A percentile compares a stretch with the other conserved stretches of the same genome.
Conservation (phyloP, 306 rosid genomes). For the Cicer yamashitae region DNA sequence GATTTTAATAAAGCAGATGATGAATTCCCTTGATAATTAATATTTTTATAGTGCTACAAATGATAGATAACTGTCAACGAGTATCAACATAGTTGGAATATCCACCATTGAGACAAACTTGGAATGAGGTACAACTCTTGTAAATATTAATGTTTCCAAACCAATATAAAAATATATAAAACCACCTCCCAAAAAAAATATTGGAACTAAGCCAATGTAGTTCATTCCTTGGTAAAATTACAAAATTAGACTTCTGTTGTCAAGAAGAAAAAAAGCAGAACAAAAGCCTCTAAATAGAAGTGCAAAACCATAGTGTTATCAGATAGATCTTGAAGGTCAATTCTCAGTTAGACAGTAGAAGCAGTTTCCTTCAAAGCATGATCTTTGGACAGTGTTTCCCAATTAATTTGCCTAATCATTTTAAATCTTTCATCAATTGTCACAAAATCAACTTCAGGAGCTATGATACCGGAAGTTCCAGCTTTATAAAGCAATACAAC, state of each 20-base stretch:
- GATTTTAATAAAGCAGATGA: no score
- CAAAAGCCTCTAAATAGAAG: conserved; percentile 2
- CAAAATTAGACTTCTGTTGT: conserved; percentile 1
- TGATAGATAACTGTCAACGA: no score
- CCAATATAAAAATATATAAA: conserved; percentile 28
- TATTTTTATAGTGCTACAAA: no score
- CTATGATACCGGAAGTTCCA: conserved; percentile 54
- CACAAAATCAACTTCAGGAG: conserved; percentile 67
- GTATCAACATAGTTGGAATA: no score
- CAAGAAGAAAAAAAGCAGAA: background rate
- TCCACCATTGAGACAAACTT: background rate
- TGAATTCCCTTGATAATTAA: no score
- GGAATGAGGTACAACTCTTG: background rate
- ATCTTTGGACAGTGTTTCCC: conserved; percentile 70
- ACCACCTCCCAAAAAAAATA: background rate
- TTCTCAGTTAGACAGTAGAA: conserved; percentile 51
- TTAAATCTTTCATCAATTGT: conserved; percentile 68
- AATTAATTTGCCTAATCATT: conserved; percentile 63
- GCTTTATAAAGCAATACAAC: conserved; percentile 73
- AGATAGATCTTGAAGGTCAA: conserved; percentile 38
- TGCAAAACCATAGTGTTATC: conserved; percentile 1
- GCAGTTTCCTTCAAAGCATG: conserved; percentile 57
- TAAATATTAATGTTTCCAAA: conserved; percentile 5
- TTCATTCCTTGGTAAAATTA: background rate
- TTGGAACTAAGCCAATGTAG: background rate